Percentiles rank a stretch among this genome's conserved stretches.
These are phyloP conservation scores for Phytophthora foliorum DNA, from an alignment of 352 stramenopile species.

Conservation along the genomic window DNA sequence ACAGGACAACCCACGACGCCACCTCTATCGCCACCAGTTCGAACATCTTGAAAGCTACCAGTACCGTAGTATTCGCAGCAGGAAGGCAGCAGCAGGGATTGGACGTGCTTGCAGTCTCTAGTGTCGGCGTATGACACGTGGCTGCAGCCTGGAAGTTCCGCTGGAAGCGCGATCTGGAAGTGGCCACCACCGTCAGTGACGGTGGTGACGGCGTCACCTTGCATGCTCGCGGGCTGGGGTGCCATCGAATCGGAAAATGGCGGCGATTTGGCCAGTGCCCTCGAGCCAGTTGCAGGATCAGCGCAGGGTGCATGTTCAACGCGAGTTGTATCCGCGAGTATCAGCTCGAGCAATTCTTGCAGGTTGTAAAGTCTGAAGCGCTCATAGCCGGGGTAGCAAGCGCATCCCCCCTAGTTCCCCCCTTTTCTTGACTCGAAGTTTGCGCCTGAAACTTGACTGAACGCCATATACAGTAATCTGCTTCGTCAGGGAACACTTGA, in stretches of 20 bases:
- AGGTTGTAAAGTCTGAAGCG: background rate
- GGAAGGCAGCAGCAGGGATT: background rate
- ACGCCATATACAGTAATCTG: constrained; percentile 3
- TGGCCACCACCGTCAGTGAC: constrained; percentile 1
- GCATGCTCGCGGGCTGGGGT: constrained; percentile 26
- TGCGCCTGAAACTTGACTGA: constrained; percentile 27
- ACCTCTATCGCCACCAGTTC: constrained; percentile 1
- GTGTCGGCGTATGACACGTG: background rate
- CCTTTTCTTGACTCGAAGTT: constrained; percentile 21
- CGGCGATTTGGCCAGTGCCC: constrained; percentile 37
- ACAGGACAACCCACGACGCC: background rate
- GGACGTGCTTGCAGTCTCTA: constrained; percentile 13
- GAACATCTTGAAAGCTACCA: background rate
- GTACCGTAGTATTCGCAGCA: background rate
- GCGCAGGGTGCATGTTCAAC: constrained; percentile 29
- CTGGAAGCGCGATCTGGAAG: constrained; percentile 30
- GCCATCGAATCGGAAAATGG: constrained; percentile 35
- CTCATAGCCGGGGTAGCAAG: background rate
- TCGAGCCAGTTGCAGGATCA: constrained; percentile 35
- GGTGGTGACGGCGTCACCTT: too few species aligned
- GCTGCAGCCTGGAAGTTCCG: constrained; percentile 14
- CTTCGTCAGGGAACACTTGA: background rate
- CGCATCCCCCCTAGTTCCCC: constrained; percentile 14
- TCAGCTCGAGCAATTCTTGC: background rate
- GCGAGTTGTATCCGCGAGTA: constrained; percentile 4